A percentile compares a stretch with the other conserved stretches of the same genome.
Evolutionary conservation across 208 protist genomes (phyloP).

Genomic region (Leishmania braziliensis): DNA sequence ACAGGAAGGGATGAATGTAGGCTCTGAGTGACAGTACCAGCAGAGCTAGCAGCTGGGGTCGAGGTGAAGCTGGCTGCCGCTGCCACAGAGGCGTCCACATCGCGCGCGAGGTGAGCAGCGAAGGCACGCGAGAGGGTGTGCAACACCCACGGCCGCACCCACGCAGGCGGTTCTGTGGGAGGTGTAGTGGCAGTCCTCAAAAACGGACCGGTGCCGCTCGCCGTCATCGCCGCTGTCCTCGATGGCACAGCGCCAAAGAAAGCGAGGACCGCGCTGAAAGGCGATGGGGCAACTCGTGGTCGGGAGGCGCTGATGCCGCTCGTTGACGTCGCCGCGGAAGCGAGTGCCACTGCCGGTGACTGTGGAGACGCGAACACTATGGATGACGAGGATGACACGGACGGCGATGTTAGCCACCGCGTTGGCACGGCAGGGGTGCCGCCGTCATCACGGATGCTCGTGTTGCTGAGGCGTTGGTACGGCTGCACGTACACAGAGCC

Average conservation of each 20-base stretch:
- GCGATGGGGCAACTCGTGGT: neutral
- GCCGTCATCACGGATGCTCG: neutral
- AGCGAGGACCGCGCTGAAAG: constrained; percentile 8
- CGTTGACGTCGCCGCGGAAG: neutral
- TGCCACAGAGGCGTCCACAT: constrained; percentile 1
- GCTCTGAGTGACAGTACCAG: neutral
- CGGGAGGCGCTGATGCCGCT: neutral
- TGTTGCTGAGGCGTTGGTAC: neutral
- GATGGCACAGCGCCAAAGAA: neutral
- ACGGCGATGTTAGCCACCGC: constrained; percentile 7
- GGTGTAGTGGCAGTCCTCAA: neutral
- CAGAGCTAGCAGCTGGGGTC: neutral
- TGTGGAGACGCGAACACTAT: constrained; percentile 12
- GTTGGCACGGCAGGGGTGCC: neutral
- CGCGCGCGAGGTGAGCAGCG: constrained; percentile 9
- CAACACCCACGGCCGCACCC: constrained; percentile 6
- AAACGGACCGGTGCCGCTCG: neutral
- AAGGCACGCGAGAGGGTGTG: constrained; percentile 10
- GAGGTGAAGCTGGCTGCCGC: neutral
- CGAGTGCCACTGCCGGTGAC: constrained; percentile 12
- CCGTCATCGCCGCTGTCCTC: neutral
- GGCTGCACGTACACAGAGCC: neutral
- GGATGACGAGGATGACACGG: constrained; percentile 16
- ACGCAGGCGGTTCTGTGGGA: neutral
- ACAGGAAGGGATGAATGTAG: neutral